These are phyloP conservation scores for Dillenia suffruticosa DNA, from an alignment of 164 flowering plant genomes.

Conservation along the genomic window DNA sequence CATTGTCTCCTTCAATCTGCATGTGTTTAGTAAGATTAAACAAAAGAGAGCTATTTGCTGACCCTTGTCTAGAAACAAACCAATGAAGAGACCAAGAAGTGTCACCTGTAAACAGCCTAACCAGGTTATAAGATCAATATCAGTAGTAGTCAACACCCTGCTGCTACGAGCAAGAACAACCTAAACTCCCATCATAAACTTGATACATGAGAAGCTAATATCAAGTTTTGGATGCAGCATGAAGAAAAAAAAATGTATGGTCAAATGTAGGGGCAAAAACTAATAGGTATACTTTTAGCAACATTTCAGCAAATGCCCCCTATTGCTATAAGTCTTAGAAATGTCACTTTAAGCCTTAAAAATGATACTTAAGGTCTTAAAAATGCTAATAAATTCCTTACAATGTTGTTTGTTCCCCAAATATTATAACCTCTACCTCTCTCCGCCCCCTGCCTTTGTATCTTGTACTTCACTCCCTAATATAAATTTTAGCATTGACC, in stretches of 20 bases:
- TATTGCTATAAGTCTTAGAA: no score
- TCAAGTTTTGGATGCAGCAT: not conserved
- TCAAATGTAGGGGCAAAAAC: not conserved
- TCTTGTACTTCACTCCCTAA: no score
- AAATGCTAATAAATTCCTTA: no score
- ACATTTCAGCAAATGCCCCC: no score
- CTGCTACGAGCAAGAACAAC: slow-evolving; percentile 95
- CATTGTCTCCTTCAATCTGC: slow-evolving; percentile 74
- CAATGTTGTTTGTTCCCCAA: no score
- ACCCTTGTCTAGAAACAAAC: not conserved
- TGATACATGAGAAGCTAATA: slow-evolving; percentile 3
- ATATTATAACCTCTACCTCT: no score
- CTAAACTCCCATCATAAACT: slow-evolving; percentile 30
- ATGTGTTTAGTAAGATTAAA: slow-evolving; percentile 2
- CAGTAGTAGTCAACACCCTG: slow-evolving; percentile 47
- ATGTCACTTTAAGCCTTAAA: no score
- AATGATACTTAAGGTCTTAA: no score
- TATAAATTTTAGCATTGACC: no score
- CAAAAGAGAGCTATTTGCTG: not conserved
- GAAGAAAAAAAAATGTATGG: not conserved
- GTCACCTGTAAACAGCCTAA: slow-evolving; percentile 75
- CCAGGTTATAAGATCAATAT: slow-evolving; percentile 76
- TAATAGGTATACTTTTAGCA: no score
- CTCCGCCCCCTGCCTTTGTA: no score
- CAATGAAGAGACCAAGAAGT: slow-evolving; percentile 1